Evolutionary conservation across 352 stramenopile genomes (phyloP), one percentile per base, ranked within the genome.

Genomic region (Phytophthora podocarpi): DNA sequence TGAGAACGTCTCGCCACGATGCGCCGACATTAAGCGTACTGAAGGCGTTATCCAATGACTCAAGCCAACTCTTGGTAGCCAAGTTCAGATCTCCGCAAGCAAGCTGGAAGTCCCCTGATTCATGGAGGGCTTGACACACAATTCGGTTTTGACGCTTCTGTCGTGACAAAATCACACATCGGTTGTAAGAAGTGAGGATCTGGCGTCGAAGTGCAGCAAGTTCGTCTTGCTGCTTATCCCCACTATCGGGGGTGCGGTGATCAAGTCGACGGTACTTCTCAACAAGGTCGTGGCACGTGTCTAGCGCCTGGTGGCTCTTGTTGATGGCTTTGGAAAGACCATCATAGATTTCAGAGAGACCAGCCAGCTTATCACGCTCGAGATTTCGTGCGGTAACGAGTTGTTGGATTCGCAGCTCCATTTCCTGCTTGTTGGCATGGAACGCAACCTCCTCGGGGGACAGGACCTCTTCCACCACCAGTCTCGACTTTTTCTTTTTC

Each of bases 401-500:
- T 8, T 42, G 5, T 16, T 70, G 40, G 23, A 90, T 79, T 23
- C 28, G 36, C n/a, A 58, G 34, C 18, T 88, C 70, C 65, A 87
- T 80, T 20, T 65, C 52, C 7, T 66, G 41, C 58, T 75, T 75
- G 30, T 54, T 74, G 8, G 53, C 43, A 13, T 64, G 80, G 45
- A 93, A 95, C 7, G 69, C 57, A n/a, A 85, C 45, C 31, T 93
- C 78, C 56, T 91, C 83, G 0, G 76, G 70, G 0, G 81, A 85
- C 8, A 89, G 41, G 2, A 87, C 51, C 31, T 93, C 76, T 50
- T 90, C 81, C 0, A 93, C 78, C 1, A 95, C 83, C 0, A 95
- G 64, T 1, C 82, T 74, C 0, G 83, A 91, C 40, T 90, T 91
- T 41, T 92, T 95, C 64, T 94, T 94, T 41, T 94, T 94, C 59